Conservation (phyloP, 176 grass and related monocot genomes). For the Miscanthus lutarioriparius region DNA sequence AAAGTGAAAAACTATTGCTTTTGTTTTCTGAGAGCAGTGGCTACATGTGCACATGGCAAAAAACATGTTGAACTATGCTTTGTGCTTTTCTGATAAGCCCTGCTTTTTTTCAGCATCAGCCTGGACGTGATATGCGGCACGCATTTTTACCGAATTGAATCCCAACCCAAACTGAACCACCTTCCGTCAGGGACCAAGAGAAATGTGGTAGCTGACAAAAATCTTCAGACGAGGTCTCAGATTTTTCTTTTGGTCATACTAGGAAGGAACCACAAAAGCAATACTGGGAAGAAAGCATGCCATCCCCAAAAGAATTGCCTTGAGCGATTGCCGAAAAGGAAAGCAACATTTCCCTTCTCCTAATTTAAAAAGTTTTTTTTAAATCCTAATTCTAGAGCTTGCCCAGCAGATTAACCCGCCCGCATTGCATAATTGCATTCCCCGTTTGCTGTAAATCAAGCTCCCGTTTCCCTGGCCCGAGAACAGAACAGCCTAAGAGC, state of each 20-base stretch:
- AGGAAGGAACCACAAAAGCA: background rate
- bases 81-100: constrained; percentile 2
- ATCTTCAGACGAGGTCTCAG: background rate
- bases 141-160: background rate
- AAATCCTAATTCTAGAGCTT: constrained; percentile 1
- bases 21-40: constrained; percentile 22
- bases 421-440: background rate
- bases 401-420: background rate
- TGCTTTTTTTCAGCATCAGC: background rate
- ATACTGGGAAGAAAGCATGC: background rate
- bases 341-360: background rate
- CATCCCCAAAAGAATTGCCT: constrained; percentile 4
- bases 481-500: background rate
- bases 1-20: constrained; percentile 10
- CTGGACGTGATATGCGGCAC: background rate
- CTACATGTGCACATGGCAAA: constrained; percentile 16
- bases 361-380: background rate
- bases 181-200: background rate
- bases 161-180: background rate
- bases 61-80: background rate
- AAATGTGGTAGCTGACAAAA: background rate
- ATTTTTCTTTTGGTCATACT: background rate
- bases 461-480: background rate
- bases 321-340: background rate
- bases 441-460: background rate